Base-by-base conservation (phyloP, 2,329 filamentous ascomycete genomes). In the Fusarium drepaniforme region DNA sequence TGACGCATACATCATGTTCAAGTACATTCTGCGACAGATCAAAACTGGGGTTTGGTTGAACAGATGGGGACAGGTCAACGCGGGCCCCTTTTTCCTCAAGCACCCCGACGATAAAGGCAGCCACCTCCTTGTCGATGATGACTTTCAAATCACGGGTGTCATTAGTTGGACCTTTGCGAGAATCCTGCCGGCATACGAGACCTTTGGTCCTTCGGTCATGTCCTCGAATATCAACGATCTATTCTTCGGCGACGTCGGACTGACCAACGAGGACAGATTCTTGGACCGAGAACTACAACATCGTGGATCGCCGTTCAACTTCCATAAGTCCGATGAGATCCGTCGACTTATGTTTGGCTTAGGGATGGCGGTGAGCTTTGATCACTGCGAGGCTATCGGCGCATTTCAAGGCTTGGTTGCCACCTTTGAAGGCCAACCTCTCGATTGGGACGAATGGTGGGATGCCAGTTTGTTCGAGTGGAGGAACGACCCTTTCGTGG, bases 41-140 rank as follows among this genome's bases (percentile, higher is more conserved):
- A 25, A 46, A 8, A 18, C 13, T 16, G 66, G 66, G 21, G 12
- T 53, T 65, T 65, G 66, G 66, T 61, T 68, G 9, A 21, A 60
- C 15, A 51, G 61, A 57, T 65, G 66, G 60, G 2, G 46, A 11
- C 33, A n/a, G 8, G 15, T 51, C 25, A 78, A 75, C 57, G 70
- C 71, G 65, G 63, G 35, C 1, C 51, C 44, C 35, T 86, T 83
- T 74, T 86, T 83, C 66, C 75, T 88, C 5, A 86, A 84, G 58
- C 85, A 88, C 71, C 79, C 80, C 7, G 84, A 88, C 61, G 85
- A 87, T 63, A 87, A 87, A 73, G 85, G 83, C 1, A 83, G 86
- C 62, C 84, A 87, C 53, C 79, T 88, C 15, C 76, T 88, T 5
- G 81, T 83, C 1, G 82, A 88, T 64, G 80, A 84, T 5, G 68